Conservation (phyloP, 2,329 filamentous ascomycete species). For the Beauveria pseudobassiana region DNA sequence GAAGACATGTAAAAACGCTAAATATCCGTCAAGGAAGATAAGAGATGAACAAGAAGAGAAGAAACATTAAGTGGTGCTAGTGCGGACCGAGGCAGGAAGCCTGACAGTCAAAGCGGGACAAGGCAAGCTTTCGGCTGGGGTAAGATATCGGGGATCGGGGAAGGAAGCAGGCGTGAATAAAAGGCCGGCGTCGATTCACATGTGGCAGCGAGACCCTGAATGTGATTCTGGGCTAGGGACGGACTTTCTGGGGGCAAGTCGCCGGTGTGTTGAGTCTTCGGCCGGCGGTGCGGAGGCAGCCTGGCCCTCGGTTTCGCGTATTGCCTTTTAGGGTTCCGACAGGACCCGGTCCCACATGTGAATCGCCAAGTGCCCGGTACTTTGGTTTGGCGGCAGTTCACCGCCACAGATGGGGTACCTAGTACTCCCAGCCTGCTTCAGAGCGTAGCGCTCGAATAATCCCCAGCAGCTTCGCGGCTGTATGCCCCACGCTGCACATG, state of each 20-base stretch:
- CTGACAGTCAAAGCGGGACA: not conserved
- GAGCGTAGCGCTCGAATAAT: not conserved
- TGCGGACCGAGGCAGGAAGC: not conserved
- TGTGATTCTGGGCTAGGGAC: not conserved
- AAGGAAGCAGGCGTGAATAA: no score
- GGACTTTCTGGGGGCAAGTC: not conserved
- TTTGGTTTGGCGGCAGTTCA: not conserved
- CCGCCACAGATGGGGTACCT: not conserved
- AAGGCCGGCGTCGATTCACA: not conserved
- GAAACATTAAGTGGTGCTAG: not conserved
- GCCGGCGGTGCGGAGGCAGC: not conserved
- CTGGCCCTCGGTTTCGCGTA: not conserved
- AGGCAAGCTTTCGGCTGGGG: not conserved
- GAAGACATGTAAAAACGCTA: not conserved
- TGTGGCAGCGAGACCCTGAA: slow-evolving; percentile 5
- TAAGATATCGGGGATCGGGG: not conserved
- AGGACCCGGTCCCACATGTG: slow-evolving; percentile 7
- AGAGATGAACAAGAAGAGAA: slow-evolving; percentile 5
- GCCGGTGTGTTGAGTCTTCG: not conserved
- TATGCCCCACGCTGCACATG: not conserved
- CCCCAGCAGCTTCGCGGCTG: not conserved
- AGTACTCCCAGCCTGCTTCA: not conserved
- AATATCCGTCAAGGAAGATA: not conserved
- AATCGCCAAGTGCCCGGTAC: not conserved
- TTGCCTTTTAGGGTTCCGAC: slow-evolving; percentile 5